Conservation (phyloP, 495 filamentous ascomycete species). For the Penicillium antarcticum region DNA sequence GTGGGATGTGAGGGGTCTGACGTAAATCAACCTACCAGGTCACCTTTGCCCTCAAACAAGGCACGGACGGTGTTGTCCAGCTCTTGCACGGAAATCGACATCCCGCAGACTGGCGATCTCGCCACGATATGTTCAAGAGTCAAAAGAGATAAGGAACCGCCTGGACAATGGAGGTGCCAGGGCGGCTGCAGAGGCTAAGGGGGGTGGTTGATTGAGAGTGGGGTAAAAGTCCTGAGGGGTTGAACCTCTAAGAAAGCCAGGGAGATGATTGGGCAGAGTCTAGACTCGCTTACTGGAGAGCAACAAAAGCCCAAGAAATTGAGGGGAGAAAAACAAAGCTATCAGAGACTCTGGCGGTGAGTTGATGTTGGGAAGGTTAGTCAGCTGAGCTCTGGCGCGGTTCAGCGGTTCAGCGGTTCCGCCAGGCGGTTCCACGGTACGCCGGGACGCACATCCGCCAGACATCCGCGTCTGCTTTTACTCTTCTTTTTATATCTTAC, state of each 20-base stretch:
- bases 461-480: too few relatives aligned
- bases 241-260: slow-evolving; percentile 9
- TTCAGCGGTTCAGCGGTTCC: not conserved
- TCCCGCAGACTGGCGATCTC: slow-evolving; percentile 39
- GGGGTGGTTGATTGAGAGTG: slow-evolving; percentile 6
- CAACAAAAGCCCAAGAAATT: slow-evolving; percentile 2
- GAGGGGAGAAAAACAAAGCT: slow-evolving; percentile 12
- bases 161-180: slow-evolving; percentile 5
- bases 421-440: too few relatives aligned
- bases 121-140: slow-evolving; percentile 17
- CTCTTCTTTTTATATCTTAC: too few relatives aligned
- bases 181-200: slow-evolving; percentile 6
- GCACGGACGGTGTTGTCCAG: slow-evolving; percentile 92
- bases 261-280: slow-evolving; percentile 8
- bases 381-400: slow-evolving; percentile 10
- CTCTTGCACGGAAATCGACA: slow-evolving; percentile 80
- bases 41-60: slow-evolving; percentile 95
- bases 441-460: too few relatives aligned
- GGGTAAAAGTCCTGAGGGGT: slow-evolving; percentile 34
- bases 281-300: not conserved
- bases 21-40: slow-evolving; percentile 59
- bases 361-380: slow-evolving; percentile 14
- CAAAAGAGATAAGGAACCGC: slow-evolving; percentile 3
- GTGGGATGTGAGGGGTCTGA: not conserved
- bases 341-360: slow-evolving; percentile 31